Evolutionary conservation across 2,329 filamentous ascomycete genomes (phyloP), one percentile per base, ranked within the genome.

Genomic region (Diaporthe sp.): DNA sequence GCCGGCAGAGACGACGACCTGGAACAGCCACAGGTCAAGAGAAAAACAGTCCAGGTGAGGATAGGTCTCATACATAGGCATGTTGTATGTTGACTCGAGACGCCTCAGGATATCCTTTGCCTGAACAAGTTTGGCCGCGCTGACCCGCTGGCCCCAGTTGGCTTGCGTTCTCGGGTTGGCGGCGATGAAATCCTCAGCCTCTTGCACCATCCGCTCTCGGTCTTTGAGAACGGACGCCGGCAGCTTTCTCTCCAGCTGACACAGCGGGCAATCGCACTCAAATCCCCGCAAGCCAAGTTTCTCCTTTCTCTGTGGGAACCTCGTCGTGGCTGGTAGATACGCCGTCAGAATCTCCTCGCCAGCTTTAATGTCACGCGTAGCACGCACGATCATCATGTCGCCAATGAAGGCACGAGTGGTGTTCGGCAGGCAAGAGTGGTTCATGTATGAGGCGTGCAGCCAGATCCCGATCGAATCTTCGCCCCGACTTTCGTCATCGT

Each of bases 221-320:
- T 76, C 79, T 44, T 78, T 76, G 42, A 80, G 73, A 28, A 57
- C 75, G 10, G 75, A 76, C 2, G 71, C 60, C 0, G 79, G 62
- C 1, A 79, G 79, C 15, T 71, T 31, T 1, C 53, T 46, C 74
- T 87, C 85, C 13, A 80, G 79, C 0, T 68, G 73, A 74, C 86
- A 88, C 17, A 87, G 79, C n/a, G 73, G 68, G 77, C 86, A 88
- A 3, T 71, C 71, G 76, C 86, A 88, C 44, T 81, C 79, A 68
- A 87, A 87, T 0, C 84, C 85, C 22, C 57, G 70, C 1, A 1
- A 12, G 13, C 0, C 0, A 0, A 58, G 19, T 4, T 44, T 49
- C 4, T 37, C 5, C 10, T 37, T 17, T 13, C 62, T 31, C 2
- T 22, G 13, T 19, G 39, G 8, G 5, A 49, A 25, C 2, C 1